A percentile compares a stretch with the other conserved stretches of the same genome.
Evolutionary conservation across 495 filamentous ascomycete genomes (phyloP).

Genomic region (Xylaria palmicola): DNA sequence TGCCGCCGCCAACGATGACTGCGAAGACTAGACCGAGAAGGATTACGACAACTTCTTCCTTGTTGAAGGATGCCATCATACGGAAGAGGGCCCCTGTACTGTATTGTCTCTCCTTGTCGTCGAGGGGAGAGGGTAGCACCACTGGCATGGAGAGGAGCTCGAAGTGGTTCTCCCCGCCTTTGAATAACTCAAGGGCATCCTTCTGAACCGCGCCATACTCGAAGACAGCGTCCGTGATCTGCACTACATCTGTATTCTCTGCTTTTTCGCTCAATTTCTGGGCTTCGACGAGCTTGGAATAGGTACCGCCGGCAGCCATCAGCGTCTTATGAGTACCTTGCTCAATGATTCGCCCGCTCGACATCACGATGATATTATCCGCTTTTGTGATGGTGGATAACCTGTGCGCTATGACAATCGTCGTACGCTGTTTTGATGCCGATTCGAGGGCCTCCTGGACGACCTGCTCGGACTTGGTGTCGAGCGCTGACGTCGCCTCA

Average conservation of each 20-base stretch:
- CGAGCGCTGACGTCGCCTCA: constrained; percentile 78
- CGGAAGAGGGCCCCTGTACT: background rate
- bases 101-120: background rate
- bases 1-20: background rate
- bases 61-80: background rate
- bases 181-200: too few relatives aligned
- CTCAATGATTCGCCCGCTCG: constrained; percentile 60
- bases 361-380: constrained; percentile 69
- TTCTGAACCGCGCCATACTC: too few relatives aligned
- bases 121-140: background rate
- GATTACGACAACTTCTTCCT: background rate
- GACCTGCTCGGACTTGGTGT: constrained; percentile 65
- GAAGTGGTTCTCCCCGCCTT: too few relatives aligned
- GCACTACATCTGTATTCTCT: background rate
- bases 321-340: constrained; percentile 67
- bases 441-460: constrained; percentile 52
- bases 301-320: constrained; percentile 52
- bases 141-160: too few relatives aligned
- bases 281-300: constrained; percentile 52
- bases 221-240: too few relatives aligned
- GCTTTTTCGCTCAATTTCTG: constrained; percentile 26
- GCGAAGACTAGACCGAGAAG: background rate
- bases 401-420: constrained; percentile 45
- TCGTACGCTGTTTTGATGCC: background rate
- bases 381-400: constrained; percentile 69